Conservation (phyloP, 2,329 filamentous ascomycete genomes). For the Erysiphe pulchra region DNA sequence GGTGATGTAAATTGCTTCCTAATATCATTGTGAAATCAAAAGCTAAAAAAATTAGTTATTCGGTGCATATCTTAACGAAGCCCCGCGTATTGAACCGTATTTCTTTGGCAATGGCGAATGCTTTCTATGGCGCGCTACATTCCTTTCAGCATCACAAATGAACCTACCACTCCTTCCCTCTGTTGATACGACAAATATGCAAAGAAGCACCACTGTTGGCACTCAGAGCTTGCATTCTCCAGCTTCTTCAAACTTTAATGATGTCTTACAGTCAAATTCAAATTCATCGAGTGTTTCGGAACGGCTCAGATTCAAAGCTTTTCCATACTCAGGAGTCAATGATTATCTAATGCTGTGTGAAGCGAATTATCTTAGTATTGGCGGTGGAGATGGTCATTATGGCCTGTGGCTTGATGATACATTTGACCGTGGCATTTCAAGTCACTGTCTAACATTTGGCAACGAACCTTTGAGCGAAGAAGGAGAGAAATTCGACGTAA, state of each 20-base stretch:
- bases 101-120: slow-evolving; percentile 96
- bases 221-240: slow-evolving; percentile 1
- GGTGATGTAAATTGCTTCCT: slow-evolving; percentile 32
- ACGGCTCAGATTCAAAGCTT: slow-evolving; percentile 82
- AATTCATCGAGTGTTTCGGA: slow-evolving; percentile 21
- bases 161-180: slow-evolving; percentile 42
- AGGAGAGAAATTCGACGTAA: slow-evolving; percentile 69
- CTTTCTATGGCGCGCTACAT: slow-evolving; percentile 62
- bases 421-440: slow-evolving; percentile 62
- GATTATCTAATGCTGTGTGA: slow-evolving; percentile 95
- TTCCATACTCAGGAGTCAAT: slow-evolving; percentile 85
- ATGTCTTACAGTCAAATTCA: slow-evolving; percentile 18
- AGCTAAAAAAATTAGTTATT: slow-evolving; percentile 31
- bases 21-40: background rate
- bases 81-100: slow-evolving; percentile 52
- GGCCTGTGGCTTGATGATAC: slow-evolving; percentile 81
- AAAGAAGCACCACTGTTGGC: slow-evolving; percentile 32
- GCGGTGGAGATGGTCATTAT: slow-evolving; percentile 71
- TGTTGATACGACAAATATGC: slow-evolving; percentile 33
- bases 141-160: slow-evolving; percentile 20
- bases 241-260: too few species aligned
- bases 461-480: slow-evolving; percentile 88
- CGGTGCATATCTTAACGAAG: slow-evolving; percentile 80
- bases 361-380: slow-evolving; percentile 57
- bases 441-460: slow-evolving; percentile 69